phyloP scores from a whole-genome alignment of 371 early-diverging fungal species.

The Neoconidiobolus thromboides region DNA sequence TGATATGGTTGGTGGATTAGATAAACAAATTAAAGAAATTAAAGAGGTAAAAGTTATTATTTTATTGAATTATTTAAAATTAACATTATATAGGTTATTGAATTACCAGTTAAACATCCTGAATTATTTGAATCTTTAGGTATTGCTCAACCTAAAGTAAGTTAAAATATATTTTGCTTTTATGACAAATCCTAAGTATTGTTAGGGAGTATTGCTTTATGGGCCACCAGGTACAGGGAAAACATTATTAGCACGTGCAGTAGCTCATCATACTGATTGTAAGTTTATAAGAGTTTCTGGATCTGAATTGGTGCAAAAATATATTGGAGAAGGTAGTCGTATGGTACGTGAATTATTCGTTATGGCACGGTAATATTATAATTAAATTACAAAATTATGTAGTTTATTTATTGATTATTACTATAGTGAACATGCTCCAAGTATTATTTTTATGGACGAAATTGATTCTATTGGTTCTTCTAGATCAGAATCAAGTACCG shows the following conservation, averaged over 20 bases:
- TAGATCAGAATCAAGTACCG: slow-evolving; percentile 65
- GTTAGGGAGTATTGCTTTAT: slow-evolving; percentile 84
- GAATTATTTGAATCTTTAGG: slow-evolving; percentile 98
- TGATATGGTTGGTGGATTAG: slow-evolving; percentile 98
- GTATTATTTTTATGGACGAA: slow-evolving; percentile 99
- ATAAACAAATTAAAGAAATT: slow-evolving; percentile 99
- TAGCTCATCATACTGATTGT: slow-evolving; percentile 99
- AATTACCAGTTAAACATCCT: slow-evolving; percentile 98
- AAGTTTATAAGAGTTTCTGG: slow-evolving; percentile 99
- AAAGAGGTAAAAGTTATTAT: slow-evolving; percentile 52
- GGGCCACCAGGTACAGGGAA: slow-evolving; percentile 99
- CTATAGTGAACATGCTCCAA: slow-evolving; percentile 78
- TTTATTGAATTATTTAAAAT: no score
- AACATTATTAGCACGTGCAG: slow-evolving; percentile 97
- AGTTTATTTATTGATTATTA: background rate
- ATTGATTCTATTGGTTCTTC: slow-evolving; percentile 98
- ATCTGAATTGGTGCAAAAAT: slow-evolving; percentile 99
- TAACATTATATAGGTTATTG: slow-evolving; percentile 48
- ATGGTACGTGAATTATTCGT: slow-evolving; percentile 99
- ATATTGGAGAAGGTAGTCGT: slow-evolving; percentile 98
- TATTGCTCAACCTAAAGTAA: slow-evolving; percentile 96
- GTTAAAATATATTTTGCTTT: background rate
- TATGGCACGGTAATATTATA: slow-evolving; percentile 70
- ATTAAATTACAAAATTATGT: background rate
- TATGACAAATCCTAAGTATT: background rate